Percentiles rank a stretch among this genome's conserved stretches.
Conservation (phyloP, 2,329 filamentous ascomycete species). For the Diaporthe amygdali region DNA sequence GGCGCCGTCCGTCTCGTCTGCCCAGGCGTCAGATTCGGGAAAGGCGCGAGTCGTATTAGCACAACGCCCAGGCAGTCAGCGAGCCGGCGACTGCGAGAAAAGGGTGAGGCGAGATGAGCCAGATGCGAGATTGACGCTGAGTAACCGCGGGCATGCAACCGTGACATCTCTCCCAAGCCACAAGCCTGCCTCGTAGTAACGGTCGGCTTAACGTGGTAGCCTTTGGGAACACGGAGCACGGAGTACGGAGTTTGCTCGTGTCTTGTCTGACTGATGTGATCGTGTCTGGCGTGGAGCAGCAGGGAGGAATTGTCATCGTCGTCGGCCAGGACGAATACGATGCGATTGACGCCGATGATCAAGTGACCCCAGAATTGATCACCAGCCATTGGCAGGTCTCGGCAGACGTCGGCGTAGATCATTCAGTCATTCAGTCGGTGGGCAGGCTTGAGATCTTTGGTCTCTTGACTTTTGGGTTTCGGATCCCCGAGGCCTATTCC, state of each 20-base stretch:
- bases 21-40: neutral
- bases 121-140: slow-evolving; percentile 13
- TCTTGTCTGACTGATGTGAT: no score
- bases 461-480: neutral
- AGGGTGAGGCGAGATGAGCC: slow-evolving; percentile 9
- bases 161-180: neutral
- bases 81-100: neutral
- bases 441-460: neutral
- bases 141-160: neutral
- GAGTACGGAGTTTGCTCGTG: neutral
- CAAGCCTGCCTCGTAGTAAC: slow-evolving; percentile 4
- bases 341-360: slow-evolving; percentile 9
- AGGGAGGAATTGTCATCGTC: slow-evolving; percentile 7
- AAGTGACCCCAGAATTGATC: slow-evolving; percentile 14
- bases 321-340: slow-evolving; percentile 14
- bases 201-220: neutral
- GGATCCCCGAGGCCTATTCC: neutral
- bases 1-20: neutral
- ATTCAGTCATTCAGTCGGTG: neutral
- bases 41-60: slow-evolving; percentile 8
- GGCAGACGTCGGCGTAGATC: neutral
- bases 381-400: slow-evolving; percentile 10
- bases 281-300: neutral
- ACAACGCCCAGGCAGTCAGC: slow-evolving; percentile 4
- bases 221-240: neutral